Conservation (phyloP, 176 grass and related monocot species). For the Phoenix roebelenii region DNA sequence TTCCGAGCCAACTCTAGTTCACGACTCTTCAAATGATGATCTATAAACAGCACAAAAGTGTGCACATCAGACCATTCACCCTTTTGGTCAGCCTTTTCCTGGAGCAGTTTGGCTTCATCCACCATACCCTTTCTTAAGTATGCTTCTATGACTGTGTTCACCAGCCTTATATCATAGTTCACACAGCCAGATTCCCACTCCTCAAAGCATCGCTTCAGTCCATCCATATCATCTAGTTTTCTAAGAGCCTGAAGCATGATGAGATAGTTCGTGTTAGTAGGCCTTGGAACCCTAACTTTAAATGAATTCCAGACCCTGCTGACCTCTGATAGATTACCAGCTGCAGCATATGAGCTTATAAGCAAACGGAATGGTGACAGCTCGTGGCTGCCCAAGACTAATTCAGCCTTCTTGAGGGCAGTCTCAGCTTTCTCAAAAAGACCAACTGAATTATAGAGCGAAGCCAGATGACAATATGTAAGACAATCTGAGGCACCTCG, state of each 20-base stretch:
- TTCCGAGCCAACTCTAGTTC: too few relatives aligned
- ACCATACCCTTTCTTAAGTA: background rate
- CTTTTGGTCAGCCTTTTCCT: background rate
- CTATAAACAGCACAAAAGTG: too few relatives aligned
- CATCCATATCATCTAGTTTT: constrained; percentile 1
- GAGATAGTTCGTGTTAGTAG: background rate
- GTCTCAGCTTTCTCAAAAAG: constrained; percentile 4
- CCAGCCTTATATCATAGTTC: constrained; percentile 10
- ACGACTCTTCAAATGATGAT: too few relatives aligned
- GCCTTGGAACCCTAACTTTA: background rate
- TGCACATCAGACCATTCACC: background rate
- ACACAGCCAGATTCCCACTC: constrained; percentile 6
- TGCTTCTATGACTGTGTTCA: background rate
- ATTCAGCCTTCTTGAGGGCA: constrained; percentile 9
- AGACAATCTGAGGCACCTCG: constrained; percentile 6
- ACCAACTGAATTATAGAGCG: constrained; percentile 2
- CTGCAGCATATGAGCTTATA: constrained; percentile 2
- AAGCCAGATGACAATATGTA: constrained; percentile 4
- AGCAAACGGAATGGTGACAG: constrained; percentile 4
- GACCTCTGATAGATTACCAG: constrained; percentile 6
- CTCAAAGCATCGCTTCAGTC: background rate
- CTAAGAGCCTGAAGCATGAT: constrained; percentile 10
- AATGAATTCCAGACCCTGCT: constrained; percentile 3
- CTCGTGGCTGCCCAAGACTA: background rate
- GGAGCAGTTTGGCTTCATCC: constrained; percentile 3